phyloP scores from a whole-genome alignment of 2,329 filamentous ascomycete species.

The Penicillium sp. region DNA sequence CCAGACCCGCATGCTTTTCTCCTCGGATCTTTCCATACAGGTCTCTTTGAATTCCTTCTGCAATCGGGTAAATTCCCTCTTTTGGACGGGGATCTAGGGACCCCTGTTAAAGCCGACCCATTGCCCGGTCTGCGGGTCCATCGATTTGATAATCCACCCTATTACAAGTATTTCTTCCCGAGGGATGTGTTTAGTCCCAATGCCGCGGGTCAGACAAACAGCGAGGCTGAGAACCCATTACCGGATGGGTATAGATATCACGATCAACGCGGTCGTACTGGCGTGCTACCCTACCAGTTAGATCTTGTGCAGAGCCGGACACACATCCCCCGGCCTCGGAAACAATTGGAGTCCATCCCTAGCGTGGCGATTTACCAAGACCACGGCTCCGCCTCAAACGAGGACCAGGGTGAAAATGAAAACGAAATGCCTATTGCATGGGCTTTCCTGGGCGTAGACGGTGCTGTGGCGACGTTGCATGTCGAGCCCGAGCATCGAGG shows the following conservation, averaged over 20 bases:
- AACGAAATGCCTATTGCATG: slow-evolving; percentile 43
- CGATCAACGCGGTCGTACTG: slow-evolving; percentile 30
- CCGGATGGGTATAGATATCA: slow-evolving; percentile 39
- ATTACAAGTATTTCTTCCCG: slow-evolving; percentile 45
- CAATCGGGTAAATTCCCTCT: slow-evolving; percentile 21
- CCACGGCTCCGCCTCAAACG: background rate
- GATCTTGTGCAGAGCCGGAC: slow-evolving; percentile 46
- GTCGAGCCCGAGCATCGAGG: slow-evolving; percentile 49
- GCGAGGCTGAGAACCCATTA: slow-evolving; percentile 19
- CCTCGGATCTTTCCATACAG: slow-evolving; percentile 44
- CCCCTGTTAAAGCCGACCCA: slow-evolving; percentile 11
- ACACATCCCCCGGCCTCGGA: slow-evolving; percentile 42
- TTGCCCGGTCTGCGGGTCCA: slow-evolving; percentile 32
- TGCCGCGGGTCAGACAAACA: background rate
- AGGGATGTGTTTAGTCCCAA: slow-evolving; percentile 19
- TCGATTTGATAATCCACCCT: slow-evolving; percentile 36
- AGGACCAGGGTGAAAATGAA: background rate
- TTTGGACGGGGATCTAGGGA: background rate
- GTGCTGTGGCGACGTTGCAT: slow-evolving; percentile 43
- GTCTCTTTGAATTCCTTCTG: slow-evolving; percentile 35
- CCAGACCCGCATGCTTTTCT: slow-evolving; percentile 38
- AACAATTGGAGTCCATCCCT: slow-evolving; percentile 37
- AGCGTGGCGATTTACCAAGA: slow-evolving; percentile 41
- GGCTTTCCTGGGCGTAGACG: slow-evolving; percentile 46
- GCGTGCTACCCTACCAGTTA: slow-evolving; percentile 37